A percentile compares a stretch with the other conserved stretches of the same genome.
Evolutionary conservation across 2,329 filamentous ascomycete species (phyloP).

Genomic region (Penicillium glabrum): DNA sequence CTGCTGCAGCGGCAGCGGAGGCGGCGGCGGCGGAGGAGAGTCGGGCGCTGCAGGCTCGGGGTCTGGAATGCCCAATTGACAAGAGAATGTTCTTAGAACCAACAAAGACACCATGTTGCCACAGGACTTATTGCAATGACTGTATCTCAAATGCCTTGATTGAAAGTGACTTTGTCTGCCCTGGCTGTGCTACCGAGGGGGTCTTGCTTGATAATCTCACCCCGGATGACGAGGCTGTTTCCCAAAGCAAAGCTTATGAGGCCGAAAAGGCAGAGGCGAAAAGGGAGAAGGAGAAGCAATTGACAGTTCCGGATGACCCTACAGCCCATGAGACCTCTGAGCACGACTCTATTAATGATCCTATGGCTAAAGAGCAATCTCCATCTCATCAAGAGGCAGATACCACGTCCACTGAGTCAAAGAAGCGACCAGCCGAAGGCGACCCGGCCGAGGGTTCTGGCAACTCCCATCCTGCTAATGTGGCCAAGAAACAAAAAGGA

Average conservation of each 20-base stretch:
- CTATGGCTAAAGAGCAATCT: slow-evolving; percentile 21
- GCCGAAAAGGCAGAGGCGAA: slow-evolving; percentile 51
- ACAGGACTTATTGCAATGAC: slow-evolving; percentile 98
- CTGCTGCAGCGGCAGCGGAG: slow-evolving; percentile 77
- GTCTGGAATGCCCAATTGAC: slow-evolving; percentile 92
- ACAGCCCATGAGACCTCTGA: slow-evolving; percentile 15
- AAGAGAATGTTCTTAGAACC: slow-evolving; percentile 97
- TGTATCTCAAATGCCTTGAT: slow-evolving; percentile 99
- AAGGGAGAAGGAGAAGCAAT: slow-evolving; percentile 43
- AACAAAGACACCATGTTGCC: slow-evolving; percentile 98
- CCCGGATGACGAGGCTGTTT: slow-evolving; percentile 73
- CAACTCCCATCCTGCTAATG: slow-evolving; percentile 34
- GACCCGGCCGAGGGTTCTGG: slow-evolving; percentile 53
- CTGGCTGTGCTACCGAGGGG: slow-evolving; percentile 84
- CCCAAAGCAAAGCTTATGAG: slow-evolving; percentile 76
- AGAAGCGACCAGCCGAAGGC: slow-evolving; percentile 82
- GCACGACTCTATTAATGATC: slow-evolving; percentile 10
- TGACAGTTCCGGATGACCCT: slow-evolving; percentile 26
- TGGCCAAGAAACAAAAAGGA: slow-evolving; percentile 47
- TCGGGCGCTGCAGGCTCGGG: slow-evolving; percentile 83
- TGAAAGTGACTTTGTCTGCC: slow-evolving; percentile 96
- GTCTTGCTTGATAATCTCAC: slow-evolving; percentile 90
- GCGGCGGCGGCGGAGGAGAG: slow-evolving; percentile 74
- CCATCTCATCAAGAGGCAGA: slow-evolving; percentile 33
- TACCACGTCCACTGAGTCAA: slow-evolving; percentile 49